Evolutionary conservation across 345 rosid genomes (phyloP).

Genomic region (Syzygium aqueum): DNA sequence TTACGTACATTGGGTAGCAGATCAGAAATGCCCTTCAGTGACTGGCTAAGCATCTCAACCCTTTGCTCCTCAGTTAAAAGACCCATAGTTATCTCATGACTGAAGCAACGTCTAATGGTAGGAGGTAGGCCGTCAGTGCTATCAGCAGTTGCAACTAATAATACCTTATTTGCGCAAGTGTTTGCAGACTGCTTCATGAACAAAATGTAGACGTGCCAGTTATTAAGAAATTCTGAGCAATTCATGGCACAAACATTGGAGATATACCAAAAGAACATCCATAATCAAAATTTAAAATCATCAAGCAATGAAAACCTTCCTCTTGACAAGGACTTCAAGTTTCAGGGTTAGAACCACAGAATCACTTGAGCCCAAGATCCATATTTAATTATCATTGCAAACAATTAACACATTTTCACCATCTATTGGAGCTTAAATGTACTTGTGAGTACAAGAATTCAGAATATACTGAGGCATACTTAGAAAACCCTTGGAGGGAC

Average conservation of each 20-base stretch:
- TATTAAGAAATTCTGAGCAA: neutral
- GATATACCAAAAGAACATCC: neutral
- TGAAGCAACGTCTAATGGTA: conserved; percentile 86
- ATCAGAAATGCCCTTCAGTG: conserved; percentile 59
- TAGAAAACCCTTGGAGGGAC: neutral
- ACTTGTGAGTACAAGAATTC: neutral
- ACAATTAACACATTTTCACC: neutral
- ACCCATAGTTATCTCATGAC: conserved; percentile 81
- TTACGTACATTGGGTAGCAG: conserved; percentile 54
- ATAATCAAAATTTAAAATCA: neutral
- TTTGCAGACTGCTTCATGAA: conserved; percentile 21
- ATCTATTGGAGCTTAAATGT: neutral
- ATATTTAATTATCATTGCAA: neutral
- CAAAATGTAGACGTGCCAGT: conserved; percentile 12
- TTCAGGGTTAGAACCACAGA: neutral
- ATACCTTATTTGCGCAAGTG: conserved; percentile 41
- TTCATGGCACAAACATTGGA: neutral
- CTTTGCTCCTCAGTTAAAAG: conserved; percentile 81
- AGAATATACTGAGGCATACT: neutral
- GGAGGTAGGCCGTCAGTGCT: conserved; percentile 82
- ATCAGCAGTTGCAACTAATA: conserved; percentile 80
- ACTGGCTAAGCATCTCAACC: conserved; percentile 59
- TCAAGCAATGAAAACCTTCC: neutral
- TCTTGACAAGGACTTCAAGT: neutral
- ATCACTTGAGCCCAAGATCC: neutral